Percentiles rank a stretch among this genome's conserved stretches.
Evolutionary conservation across 75 land plant genomes (phyloP).

Genomic region (Selaginella moellendorffii): DNA sequence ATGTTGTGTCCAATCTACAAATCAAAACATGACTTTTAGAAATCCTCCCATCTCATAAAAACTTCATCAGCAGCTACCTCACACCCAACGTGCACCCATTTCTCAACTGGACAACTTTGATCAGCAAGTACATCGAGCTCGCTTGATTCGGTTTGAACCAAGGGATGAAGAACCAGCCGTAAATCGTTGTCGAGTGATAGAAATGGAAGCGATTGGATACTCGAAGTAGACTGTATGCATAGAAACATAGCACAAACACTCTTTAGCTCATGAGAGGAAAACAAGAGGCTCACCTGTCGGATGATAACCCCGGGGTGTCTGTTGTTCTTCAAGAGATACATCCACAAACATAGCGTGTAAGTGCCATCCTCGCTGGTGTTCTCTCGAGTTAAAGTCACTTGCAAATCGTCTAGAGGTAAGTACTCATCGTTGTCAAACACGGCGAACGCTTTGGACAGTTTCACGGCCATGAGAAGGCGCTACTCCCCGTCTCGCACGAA

Average conservation of each 20-base stretch:
- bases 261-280: too few relatives aligned
- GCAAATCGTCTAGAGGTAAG: constrained; percentile 16
- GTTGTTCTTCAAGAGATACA: constrained; percentile 40
- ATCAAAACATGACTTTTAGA: not conserved
- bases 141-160: constrained; percentile 15
- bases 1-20: constrained; percentile 34
- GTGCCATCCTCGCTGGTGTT: constrained; percentile 14
- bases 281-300: constrained; percentile 27
- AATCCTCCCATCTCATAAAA: not conserved
- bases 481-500: too few relatives aligned
- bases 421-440: constrained; percentile 29
- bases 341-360: constrained; percentile 59
- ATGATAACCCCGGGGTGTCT: constrained; percentile 20
- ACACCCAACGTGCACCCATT: constrained; percentile 88
- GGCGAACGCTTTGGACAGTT: constrained; percentile 8
- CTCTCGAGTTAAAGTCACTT: constrained; percentile 11
- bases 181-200: constrained; percentile 40
- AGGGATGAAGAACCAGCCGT: constrained; percentile 36
- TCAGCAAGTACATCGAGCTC: constrained; percentile 22
- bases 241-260: constrained; percentile 50
- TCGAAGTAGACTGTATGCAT: constrained; percentile 27
- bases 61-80: too few relatives aligned
- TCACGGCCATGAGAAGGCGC: not conserved
- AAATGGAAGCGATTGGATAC: constrained; percentile 38
- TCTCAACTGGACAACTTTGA: constrained; percentile 39